Evolutionary conservation across 1,284 basidiomycete genomes (phyloP), one percentile per base, ranked within the genome.

Genomic region (Leccinum griseonigrum): DNA sequence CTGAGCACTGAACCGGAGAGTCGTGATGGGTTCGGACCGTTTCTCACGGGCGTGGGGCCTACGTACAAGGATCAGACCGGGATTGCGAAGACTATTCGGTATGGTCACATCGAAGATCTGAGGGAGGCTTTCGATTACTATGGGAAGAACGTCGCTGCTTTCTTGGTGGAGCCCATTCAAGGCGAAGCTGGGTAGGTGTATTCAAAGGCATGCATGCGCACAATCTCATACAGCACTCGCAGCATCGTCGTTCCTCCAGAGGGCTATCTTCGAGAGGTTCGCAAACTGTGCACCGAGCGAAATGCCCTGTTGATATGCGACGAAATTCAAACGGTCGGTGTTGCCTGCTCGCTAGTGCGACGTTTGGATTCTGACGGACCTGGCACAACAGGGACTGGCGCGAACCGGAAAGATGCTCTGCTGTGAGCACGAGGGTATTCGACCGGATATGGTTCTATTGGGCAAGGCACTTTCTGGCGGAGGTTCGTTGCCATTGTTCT

Each of bases 401-500:
- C 82, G 92, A 40, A 95, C 93, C 1, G 93, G 92, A 38, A 92
- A 89, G 79, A 86, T 96, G 87, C 85, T 97, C 54, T 93, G 90
- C 66, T 92, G 85, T 72, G 90, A 98, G 71, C 92, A 96, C 76
- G 94, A 96, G 67, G 82, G 84, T 64, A 85, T 98, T 70, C 87
- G 92, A 66, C 96, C 97, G 34, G 97, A 99, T 76, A 86, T 99
- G 60, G 83, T 98, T 54, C 86, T 97, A 6, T 86, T 99, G 59
- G 97, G 97, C 59, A 99, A 99, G 79, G 97, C 97, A 0, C 85
- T 99, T 9, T 95, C 92, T 7, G 97, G 97, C 52, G 97, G 97
- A 75, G 83, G 91, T 92, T 59, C 75, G 77, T 78, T 54, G 58
- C 32, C 55, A 56, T 32, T 57, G 54, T 56, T 46, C 36, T 31